Conservation (phyloP, 2,329 filamentous ascomycete genomes). For the Didymosphaeria variabile region DNA sequence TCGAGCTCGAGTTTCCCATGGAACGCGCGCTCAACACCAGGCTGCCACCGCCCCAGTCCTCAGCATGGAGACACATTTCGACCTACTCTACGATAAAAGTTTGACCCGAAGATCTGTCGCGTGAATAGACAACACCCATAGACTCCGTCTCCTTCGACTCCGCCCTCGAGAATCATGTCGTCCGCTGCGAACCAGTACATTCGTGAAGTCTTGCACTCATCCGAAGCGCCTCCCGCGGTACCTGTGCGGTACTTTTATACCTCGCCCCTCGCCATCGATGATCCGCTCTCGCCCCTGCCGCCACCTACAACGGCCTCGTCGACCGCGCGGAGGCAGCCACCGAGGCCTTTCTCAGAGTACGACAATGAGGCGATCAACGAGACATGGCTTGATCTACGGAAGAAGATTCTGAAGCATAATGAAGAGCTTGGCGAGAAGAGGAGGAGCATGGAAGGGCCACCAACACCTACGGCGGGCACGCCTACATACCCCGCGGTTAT, state of each 20-base stretch:
- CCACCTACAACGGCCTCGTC: slow-evolving; percentile 59
- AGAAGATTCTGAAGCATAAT: slow-evolving; percentile 56
- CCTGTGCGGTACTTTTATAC: slow-evolving; percentile 77
- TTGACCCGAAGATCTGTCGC: slow-evolving; percentile 17
- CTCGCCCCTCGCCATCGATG: slow-evolving; percentile 83
- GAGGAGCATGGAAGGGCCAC: slow-evolving; percentile 28
- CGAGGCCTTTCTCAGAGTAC: slow-evolving; percentile 79
- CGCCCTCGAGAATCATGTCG: slow-evolving; percentile 33
- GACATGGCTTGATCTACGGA: slow-evolving; percentile 73
- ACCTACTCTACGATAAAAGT: background rate
- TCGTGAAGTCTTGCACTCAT: slow-evolving; percentile 53
- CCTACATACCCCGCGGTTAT: slow-evolving; percentile 44
- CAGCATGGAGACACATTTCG: slow-evolving; percentile 15
- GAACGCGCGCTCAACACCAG: slow-evolving; percentile 28
- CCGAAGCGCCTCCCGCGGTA: slow-evolving; percentile 46
- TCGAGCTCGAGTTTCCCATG: slow-evolving; percentile 20
- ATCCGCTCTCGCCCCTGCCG: slow-evolving; percentile 77
- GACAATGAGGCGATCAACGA: slow-evolving; percentile 84
- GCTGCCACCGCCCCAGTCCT: slow-evolving; percentile 25
- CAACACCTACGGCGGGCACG: slow-evolving; percentile 19
- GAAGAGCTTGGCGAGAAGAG: slow-evolving; percentile 50
- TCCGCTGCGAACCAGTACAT: slow-evolving; percentile 55
- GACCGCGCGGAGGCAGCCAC: slow-evolving; percentile 64
- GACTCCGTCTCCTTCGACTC: slow-evolving; percentile 22
- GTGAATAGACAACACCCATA: slow-evolving; percentile 4